These are phyloP conservation scores for Nitzschia palea DNA, from an alignment of 108 stramenopile genomes.

Conservation along the genomic window DNA sequence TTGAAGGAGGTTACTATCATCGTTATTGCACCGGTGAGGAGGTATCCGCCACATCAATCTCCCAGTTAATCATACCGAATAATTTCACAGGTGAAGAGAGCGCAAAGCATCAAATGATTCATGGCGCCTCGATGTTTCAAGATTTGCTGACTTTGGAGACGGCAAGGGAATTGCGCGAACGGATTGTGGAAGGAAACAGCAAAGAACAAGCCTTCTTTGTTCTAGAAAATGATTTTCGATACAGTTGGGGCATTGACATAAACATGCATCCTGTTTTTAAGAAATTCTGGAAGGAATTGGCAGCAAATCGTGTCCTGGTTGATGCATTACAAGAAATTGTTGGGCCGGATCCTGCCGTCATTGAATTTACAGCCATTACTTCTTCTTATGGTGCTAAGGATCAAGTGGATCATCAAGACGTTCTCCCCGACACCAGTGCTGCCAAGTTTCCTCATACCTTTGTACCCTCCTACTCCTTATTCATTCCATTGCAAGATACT, in stretches of 20 bases:
- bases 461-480: conserved; percentile 49
- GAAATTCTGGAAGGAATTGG: conserved; percentile 44
- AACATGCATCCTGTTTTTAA: conserved; percentile 39
- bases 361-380: conserved; percentile 68
- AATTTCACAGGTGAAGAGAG: conserved; percentile 11
- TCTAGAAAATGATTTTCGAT: conserved; percentile 53
- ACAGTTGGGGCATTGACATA: conserved; percentile 42
- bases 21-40: conserved; percentile 41
- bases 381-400: conserved; percentile 48
- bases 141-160: conserved; percentile 49
- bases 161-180: conserved; percentile 39
- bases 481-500: conserved; percentile 56
- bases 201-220: conserved; percentile 34
- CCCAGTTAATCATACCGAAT: conserved; percentile 13
- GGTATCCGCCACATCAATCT: conserved; percentile 34
- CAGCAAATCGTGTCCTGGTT: conserved; percentile 28
- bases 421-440: conserved; percentile 33
- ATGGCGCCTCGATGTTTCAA: conserved; percentile 56
- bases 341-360: conserved; percentile 55
- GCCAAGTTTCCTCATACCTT: conserved; percentile 43
- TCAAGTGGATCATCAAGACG: conserved; percentile 49
- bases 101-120: conserved; percentile 36
- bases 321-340: conserved; percentile 42
- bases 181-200: conserved; percentile 43
- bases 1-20: conserved; percentile 50